These are phyloP conservation scores for Psophocarpus tetragonolobus DNA, from an alignment of 306 rosid species.

Conservation along the genomic window DNA sequence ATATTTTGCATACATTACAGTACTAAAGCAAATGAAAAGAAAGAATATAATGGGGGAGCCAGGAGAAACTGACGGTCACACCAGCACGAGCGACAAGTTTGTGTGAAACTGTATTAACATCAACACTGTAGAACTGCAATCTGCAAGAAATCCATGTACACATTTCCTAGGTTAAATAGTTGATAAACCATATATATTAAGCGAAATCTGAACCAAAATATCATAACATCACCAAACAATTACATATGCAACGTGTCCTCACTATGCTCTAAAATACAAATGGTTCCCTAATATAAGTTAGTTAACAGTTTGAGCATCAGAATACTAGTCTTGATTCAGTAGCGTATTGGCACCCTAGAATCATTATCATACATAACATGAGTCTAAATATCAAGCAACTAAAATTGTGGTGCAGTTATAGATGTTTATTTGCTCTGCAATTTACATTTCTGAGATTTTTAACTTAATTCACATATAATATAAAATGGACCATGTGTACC, in stretches of 20 bases:
- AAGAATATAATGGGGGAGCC: slow-evolving; percentile 15
- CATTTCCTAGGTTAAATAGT: slow-evolving; percentile 13
- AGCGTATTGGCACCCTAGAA: background rate
- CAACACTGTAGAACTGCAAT: slow-evolving; percentile 68
- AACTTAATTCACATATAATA: background rate
- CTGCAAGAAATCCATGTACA: slow-evolving; percentile 49
- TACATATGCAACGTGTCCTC: background rate
- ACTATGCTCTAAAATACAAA: background rate
- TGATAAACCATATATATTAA: background rate
- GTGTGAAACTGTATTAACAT: slow-evolving; percentile 76
- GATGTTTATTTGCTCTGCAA: background rate
- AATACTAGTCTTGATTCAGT: slow-evolving; percentile 4
- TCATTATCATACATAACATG: background rate
- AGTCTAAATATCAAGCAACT: background rate
- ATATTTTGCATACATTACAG: background rate
- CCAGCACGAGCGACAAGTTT: slow-evolving; percentile 82
- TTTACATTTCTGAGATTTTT: background rate
- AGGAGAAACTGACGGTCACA: slow-evolving; percentile 73
- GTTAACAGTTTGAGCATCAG: background rate
- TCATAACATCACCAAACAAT: background rate
- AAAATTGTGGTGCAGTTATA: background rate
- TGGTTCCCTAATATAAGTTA: slow-evolving; percentile 5
- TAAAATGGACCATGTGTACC: background rate
- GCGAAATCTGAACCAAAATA: slow-evolving; percentile 14
- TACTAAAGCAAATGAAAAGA: slow-evolving; percentile 21